These are phyloP conservation scores for Penicillium corylophilum DNA, from an alignment of 2,329 filamentous ascomycete species.

Conservation along the genomic window DNA sequence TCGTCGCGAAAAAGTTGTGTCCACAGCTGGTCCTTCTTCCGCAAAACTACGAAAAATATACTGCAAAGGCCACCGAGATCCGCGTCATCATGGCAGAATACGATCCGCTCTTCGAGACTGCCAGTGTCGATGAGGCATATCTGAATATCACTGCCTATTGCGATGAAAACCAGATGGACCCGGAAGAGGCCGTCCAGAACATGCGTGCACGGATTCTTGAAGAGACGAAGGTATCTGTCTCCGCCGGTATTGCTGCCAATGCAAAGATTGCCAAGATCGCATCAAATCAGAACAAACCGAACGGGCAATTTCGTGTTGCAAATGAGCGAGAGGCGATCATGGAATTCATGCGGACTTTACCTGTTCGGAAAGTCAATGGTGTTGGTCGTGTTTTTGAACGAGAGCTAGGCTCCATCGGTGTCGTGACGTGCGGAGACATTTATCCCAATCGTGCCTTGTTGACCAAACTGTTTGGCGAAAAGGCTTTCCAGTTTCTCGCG, in stretches of 20 bases:
- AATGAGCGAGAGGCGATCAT: conserved; percentile 74
- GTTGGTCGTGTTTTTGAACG: conserved; percentile 92
- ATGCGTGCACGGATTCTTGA: conserved; percentile 75
- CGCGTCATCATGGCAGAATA: conserved; percentile 80
- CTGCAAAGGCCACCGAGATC: conserved; percentile 83
- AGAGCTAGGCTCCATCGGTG: conserved; percentile 80
- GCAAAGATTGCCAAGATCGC: conserved; percentile 92
- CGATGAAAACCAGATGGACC: conserved; percentile 61
- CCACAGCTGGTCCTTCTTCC: conserved; percentile 79
- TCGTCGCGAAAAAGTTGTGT: conserved; percentile 92
- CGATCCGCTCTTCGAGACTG: conserved; percentile 86
- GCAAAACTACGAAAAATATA: conserved; percentile 88
- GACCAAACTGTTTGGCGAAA: conserved; percentile 80
- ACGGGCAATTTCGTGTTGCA: conserved; percentile 79
- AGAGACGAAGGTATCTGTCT: conserved; percentile 80
- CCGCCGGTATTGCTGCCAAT: conserved; percentile 91
- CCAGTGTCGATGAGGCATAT: conserved; percentile 95
- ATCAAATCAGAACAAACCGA: conserved; percentile 94
- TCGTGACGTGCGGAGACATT: conserved; percentile 86
- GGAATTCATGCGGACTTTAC: conserved; percentile 78
- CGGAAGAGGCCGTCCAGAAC: conserved; percentile 72
- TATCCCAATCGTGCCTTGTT: conserved; percentile 73
- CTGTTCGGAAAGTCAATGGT: conserved; percentile 89
- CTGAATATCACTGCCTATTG: conserved; percentile 93
- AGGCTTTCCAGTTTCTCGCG: conserved; percentile 83